A percentile compares a stretch with the other conserved stretches of the same genome.
phyloP scores from a whole-genome alignment of 306 rosid genomes.

The Lathyrus oleraceus region DNA sequence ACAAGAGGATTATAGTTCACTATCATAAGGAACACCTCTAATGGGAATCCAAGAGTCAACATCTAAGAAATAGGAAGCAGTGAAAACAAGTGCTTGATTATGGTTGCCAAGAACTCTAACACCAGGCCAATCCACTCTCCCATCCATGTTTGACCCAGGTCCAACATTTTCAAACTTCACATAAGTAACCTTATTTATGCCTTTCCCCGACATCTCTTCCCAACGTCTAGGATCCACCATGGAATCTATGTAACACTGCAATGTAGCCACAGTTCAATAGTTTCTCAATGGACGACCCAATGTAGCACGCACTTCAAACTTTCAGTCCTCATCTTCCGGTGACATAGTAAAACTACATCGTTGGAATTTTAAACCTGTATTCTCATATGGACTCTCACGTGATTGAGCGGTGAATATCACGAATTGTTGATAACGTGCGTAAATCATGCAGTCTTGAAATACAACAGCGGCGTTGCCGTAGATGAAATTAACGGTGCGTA shows the following conservation, averaged over 20 bases:
- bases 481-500: constrained; percentile 47
- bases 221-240: constrained; percentile 42
- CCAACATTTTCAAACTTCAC: constrained; percentile 38
- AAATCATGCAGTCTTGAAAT: constrained; percentile 42
- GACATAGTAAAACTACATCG: constrained; percentile 35
- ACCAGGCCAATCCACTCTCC: constrained; percentile 39
- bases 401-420: constrained; percentile 50
- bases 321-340: not conserved
- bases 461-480: constrained; percentile 42
- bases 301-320: constrained; percentile 31
- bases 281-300: constrained; percentile 44
- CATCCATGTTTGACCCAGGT: constrained; percentile 35
- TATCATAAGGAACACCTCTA: constrained; percentile 40
- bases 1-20: constrained; percentile 14
- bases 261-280: constrained; percentile 35
- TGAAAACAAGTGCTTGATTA: constrained; percentile 15
- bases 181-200: constrained; percentile 35
- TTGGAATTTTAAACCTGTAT: constrained; percentile 36
- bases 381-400: constrained; percentile 14
- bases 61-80: constrained; percentile 41
- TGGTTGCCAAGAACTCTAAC: constrained; percentile 8
- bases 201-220: constrained; percentile 42
- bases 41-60: constrained; percentile 47
- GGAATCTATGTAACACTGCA: constrained; percentile 39
- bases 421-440: constrained; percentile 27